Evolutionary conservation across 2,329 filamentous ascomycete species (phyloP).

Genomic region (Xylariaceae sp.): DNA sequence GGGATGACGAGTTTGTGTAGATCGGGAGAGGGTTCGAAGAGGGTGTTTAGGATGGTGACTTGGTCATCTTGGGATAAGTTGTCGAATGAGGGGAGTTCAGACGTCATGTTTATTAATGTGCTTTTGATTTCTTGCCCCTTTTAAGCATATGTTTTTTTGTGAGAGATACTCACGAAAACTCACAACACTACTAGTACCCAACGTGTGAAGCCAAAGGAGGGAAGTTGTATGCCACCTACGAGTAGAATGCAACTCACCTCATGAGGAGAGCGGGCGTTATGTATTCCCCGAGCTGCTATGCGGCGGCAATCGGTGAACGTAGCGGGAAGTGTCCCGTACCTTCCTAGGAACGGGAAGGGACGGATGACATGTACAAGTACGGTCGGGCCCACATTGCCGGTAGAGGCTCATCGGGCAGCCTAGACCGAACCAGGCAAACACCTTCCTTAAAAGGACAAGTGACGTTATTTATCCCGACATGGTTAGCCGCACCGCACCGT

Average conservation of each 20-base stretch:
- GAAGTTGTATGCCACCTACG: neutral
- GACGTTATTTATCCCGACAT: too few relatives aligned
- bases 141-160: neutral
- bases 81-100: conserved; percentile 52
- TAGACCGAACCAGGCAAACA: too few relatives aligned
- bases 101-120: conserved; percentile 2
- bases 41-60: conserved; percentile 59
- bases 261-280: too few relatives aligned
- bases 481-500: neutral
- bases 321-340: neutral
- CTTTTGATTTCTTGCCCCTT: neutral
- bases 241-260: neutral
- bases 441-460: too few relatives aligned
- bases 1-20: conserved; percentile 51
- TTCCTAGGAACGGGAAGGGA: too few relatives aligned
- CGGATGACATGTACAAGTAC: too few relatives aligned
- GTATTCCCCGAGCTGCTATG: neutral
- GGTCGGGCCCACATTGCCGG: too few relatives aligned
- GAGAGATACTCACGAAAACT: neutral
- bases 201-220: neutral
- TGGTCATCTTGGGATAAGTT: conserved; percentile 29
- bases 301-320: neutral
- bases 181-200: too few relatives aligned
- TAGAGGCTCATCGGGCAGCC: too few relatives aligned
- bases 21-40: conserved; percentile 77